Evolutionary conservation across 208 protist genomes (phyloP), one percentile per base, ranked within the genome.

Genomic region (Spongospora subterranea): DNA sequence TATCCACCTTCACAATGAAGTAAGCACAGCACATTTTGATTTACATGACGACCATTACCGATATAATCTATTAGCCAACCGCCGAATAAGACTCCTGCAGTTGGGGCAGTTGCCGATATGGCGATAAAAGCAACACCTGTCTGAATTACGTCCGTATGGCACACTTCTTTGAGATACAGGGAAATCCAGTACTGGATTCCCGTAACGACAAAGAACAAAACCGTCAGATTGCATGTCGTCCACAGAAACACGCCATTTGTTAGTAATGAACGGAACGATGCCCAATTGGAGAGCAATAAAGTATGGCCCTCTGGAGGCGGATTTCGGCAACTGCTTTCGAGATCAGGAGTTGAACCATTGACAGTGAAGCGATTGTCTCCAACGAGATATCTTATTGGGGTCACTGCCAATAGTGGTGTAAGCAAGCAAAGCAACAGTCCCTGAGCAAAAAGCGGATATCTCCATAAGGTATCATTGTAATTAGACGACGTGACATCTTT

Each of bases 101-200:
- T 65, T 29, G 54, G 54, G 17, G 20, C 54, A 65, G 54, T 65
- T 65, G 54, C 54, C 17, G 20, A 32, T 17, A 65, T 65, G 20
- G 54, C 54, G 29, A 65, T 29, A 29, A 65, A 65, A 29, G 54
- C 54, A 29, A 65, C 20, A 29, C 54, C 54, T 17, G 54, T 65
- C 29, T 65, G 54, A 32, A 65, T 29, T 32, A 29, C 20, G 54
- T 65, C 54, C 54, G 54, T 29, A 65, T 65, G 54, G 54, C 17
- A 17, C 20, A 65, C 54, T 65, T 65, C 54, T 32, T 17, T 65
- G 54, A 65, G 54, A 29, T 65, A 65, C 54, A 65, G 20, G 54
- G 54, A 32, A 65, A 65, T 65, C 54, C 54, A 65, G 54, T 32
- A 65, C 54, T 65, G 54, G 54, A 65, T 65, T 32, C 54, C 54